These are phyloP conservation scores for Oemleria cerasiformis DNA, from an alignment of 306 rosid species.

Conservation along the genomic window DNA sequence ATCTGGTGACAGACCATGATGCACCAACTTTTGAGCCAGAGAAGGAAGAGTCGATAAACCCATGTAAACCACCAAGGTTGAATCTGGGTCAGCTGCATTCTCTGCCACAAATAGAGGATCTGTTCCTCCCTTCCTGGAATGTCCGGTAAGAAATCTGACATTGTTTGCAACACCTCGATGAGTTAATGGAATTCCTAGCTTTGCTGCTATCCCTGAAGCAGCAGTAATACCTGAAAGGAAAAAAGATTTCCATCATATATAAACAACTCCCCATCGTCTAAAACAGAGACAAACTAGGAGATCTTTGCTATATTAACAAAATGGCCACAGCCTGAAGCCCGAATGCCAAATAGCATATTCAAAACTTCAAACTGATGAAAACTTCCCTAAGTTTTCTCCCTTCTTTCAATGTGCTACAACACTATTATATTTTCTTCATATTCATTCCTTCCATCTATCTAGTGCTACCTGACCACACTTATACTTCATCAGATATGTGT, in stretches of 20 bases:
- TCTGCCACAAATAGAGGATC: conserved; percentile 89
- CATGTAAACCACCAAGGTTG: conserved; percentile 92
- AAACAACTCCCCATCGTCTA: conserved; percentile 5
- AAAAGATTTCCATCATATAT: not conserved
- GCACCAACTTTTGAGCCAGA: conserved; percentile 77
- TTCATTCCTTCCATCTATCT: not conserved
- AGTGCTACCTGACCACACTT: not conserved
- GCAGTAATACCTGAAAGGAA: conserved; percentile 76
- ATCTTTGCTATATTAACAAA: too few relatives aligned
- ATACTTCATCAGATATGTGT: not conserved
- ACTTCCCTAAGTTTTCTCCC: not conserved
- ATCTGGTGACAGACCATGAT: conserved; percentile 65
- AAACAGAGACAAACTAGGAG: not conserved
- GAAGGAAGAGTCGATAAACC: conserved; percentile 92
- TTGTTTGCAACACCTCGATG: conserved; percentile 82
- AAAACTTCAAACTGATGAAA: not conserved
- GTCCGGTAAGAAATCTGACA: conserved; percentile 88
- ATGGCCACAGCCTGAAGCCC: too few relatives aligned
- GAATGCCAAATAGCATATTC: not conserved
- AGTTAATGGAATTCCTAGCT: conserved; percentile 84
- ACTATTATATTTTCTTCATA: not conserved
- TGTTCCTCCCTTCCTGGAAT: conserved; percentile 85
- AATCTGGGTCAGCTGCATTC: conserved; percentile 85
- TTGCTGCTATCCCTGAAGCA: conserved; percentile 94
- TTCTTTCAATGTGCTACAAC: not conserved